phyloP scores from a whole-genome alignment of 2,329 filamentous ascomycete genomes.

The Claviceps sp. region DNA sequence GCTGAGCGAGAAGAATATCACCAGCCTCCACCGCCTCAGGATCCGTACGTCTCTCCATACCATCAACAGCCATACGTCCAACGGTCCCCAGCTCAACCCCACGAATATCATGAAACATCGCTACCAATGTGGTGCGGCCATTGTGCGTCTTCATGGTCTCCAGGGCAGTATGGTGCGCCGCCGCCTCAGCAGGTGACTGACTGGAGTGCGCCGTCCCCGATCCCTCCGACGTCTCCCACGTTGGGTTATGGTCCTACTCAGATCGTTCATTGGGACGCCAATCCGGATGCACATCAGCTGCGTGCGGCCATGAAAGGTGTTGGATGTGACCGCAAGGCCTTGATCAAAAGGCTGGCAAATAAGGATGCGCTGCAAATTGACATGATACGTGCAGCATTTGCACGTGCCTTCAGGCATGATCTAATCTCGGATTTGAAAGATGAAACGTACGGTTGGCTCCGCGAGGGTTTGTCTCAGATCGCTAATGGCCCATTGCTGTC shows the following conservation, averaged over 20 bases:
- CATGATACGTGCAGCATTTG: slow-evolving; percentile 53
- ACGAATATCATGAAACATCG: slow-evolving; percentile 15
- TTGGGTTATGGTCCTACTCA: slow-evolving; percentile 63
- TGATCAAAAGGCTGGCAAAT: slow-evolving; percentile 57
- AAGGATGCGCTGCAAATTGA: slow-evolving; percentile 71
- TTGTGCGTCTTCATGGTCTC: slow-evolving; percentile 7
- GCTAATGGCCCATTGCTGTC: slow-evolving; percentile 65
- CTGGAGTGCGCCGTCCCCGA: slow-evolving; percentile 28
- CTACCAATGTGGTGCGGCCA: slow-evolving; percentile 14
- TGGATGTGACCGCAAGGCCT: slow-evolving; percentile 68
- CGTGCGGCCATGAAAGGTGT: slow-evolving; percentile 86
- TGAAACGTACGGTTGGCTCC: slow-evolving; percentile 65
- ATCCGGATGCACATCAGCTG: slow-evolving; percentile 54
- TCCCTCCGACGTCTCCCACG: slow-evolving; percentile 50
- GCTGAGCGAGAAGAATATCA: slow-evolving; percentile 17
- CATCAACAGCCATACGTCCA: slow-evolving; percentile 12
- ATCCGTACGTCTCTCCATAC: slow-evolving; percentile 2
- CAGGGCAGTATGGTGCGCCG: slow-evolving; percentile 27
- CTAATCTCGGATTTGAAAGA: slow-evolving; percentile 63
- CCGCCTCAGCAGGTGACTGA: slow-evolving; percentile 15
- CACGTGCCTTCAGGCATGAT: slow-evolving; percentile 49
- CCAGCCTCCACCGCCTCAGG: slow-evolving; percentile 14
- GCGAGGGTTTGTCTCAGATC: slow-evolving; percentile 60
- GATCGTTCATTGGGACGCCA: slow-evolving; percentile 55
- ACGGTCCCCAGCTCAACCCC: slow-evolving; percentile 12